Conservation (phyloP, 495 filamentous ascomycete genomes). For the Neurospora tetraspora region DNA sequence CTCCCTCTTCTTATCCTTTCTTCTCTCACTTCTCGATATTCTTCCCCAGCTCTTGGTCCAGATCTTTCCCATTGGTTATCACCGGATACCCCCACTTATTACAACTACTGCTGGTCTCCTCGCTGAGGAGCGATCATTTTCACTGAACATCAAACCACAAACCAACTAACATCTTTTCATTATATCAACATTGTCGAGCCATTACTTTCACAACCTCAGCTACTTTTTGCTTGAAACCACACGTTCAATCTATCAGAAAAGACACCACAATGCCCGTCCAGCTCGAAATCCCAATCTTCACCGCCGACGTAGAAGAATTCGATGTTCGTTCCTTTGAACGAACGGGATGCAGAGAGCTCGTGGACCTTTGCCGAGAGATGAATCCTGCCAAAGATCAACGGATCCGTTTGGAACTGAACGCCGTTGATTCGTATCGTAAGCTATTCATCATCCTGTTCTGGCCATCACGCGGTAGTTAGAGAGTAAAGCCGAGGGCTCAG, state of each 20-base stretch:
- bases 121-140: background rate
- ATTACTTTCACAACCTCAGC: background rate
- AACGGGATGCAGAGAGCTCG: background rate
- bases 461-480: background rate
- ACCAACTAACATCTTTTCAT: background rate
- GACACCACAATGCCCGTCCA: background rate
- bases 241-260: background rate
- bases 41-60: background rate
- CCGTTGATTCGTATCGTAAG: slow-evolving; percentile 27
- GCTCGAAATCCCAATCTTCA: slow-evolving; percentile 36
- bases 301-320: slow-evolving; percentile 11
- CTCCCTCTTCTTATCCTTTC: background rate
- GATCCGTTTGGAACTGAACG: slow-evolving; percentile 31
- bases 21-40: background rate
- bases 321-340: slow-evolving; percentile 17
- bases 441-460: background rate
- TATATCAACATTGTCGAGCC: background rate
- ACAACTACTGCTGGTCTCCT: background rate
- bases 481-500: background rate
- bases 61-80: background rate
- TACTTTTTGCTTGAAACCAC: background rate
- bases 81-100: background rate
- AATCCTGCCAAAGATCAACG: background rate
- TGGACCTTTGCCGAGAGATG: background rate
- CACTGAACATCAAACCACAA: background rate